Evolutionary conservation across 2,329 filamentous ascomycete species (phyloP).

Genomic region (Colletotrichum echinochloae): DNA sequence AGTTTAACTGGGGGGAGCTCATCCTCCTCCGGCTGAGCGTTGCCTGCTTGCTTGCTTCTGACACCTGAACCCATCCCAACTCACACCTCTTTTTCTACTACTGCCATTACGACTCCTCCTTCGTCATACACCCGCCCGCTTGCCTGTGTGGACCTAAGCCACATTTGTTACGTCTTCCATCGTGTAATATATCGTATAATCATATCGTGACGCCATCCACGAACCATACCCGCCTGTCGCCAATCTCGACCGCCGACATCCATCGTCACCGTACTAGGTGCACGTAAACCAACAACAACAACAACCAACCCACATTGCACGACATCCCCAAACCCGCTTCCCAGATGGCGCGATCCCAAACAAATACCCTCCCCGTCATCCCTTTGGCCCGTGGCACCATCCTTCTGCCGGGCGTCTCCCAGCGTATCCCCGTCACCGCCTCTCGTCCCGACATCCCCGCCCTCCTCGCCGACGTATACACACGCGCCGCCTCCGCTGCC

Average conservation of each 20-base stretch:
- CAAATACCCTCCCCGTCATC: constrained; percentile 76
- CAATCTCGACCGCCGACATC: not conserved
- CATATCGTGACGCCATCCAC: not conserved
- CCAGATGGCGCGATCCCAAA: constrained; percentile 47
- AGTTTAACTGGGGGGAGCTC: constrained; percentile 21
- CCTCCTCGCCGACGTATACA: constrained; percentile 87
- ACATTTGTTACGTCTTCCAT: constrained; percentile 15
- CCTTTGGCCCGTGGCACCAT: constrained; percentile 84
- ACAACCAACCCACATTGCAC: constrained; percentile 15
- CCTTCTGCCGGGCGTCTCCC: constrained; percentile 85
- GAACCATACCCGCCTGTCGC: not conserved
- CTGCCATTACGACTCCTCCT: constrained; percentile 15
- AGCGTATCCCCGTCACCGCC: constrained; percentile 84
- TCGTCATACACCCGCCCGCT: not conserved
- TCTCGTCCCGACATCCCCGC: constrained; percentile 89
- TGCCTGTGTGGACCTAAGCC: not conserved
- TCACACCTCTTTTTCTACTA: constrained; percentile 1
- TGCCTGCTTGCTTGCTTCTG: constrained; percentile 22
- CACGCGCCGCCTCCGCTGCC: constrained; percentile 76
- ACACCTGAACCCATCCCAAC: constrained; percentile 25
- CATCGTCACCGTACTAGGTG: constrained; percentile 30
- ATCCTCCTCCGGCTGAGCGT: too few relatives aligned
- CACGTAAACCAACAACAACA: constrained; percentile 15
- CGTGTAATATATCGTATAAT: not conserved
- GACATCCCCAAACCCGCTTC: not conserved